These are phyloP conservation scores for Isoetes taiwanensis DNA, from an alignment of 75 land plant genomes.

Conservation along the genomic window DNA sequence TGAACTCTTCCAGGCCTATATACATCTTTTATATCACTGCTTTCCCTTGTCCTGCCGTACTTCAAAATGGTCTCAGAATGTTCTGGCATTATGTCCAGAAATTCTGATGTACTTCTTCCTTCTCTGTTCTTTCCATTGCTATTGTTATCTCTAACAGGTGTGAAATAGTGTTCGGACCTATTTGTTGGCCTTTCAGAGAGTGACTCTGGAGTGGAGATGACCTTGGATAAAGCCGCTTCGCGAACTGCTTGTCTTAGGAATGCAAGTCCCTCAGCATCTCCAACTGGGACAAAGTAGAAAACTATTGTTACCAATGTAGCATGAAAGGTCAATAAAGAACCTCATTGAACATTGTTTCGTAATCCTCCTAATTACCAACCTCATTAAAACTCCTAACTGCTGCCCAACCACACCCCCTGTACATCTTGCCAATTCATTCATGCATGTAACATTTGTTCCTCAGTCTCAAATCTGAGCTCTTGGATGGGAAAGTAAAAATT, in stretches of 20 bases:
- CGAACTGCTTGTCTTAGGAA: constrained; percentile 60
- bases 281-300: constrained; percentile 19
- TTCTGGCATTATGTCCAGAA: neutral
- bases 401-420: neutral
- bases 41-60: constrained; percentile 16
- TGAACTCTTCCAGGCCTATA: neutral
- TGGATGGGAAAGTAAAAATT: too few species aligned
- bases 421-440: constrained; percentile 1
- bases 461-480: too few species aligned
- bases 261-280: constrained; percentile 28
- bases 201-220: constrained; percentile 15
- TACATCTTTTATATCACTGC: constrained; percentile 14
- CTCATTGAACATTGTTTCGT: neutral
- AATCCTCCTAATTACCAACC: neutral
- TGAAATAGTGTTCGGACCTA: constrained; percentile 61
- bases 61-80: constrained; percentile 3
- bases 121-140: constrained; percentile 16
- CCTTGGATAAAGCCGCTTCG: constrained; percentile 62
- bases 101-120: constrained; percentile 19
- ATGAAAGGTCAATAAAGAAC: neutral
- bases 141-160: constrained; percentile 35
- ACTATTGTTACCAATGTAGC: neutral
- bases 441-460: neutral
- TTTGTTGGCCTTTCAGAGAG: constrained; percentile 20
- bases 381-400: neutral